Conservation (phyloP, 2,329 filamentous ascomycete genomes). For the Diaporthe humulicola region DNA sequence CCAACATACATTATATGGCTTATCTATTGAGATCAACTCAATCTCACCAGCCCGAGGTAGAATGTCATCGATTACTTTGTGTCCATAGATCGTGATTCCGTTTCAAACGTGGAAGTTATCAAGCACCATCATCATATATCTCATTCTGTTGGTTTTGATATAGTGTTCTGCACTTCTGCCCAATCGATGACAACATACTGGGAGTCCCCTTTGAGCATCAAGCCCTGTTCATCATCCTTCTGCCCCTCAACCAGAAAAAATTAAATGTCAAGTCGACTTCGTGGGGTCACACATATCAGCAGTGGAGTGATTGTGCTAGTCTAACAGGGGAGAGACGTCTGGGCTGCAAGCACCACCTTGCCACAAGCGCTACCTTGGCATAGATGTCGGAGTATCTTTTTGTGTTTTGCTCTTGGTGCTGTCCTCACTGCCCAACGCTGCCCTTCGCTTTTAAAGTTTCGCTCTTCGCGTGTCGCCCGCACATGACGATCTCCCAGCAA, state of each 20-base stretch:
- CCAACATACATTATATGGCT: too few relatives aligned
- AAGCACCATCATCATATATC: neutral
- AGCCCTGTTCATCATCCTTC: neutral
- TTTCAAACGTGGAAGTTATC: neutral
- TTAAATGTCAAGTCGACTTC: neutral
- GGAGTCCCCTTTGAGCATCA: neutral
- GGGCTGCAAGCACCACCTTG: constrained; percentile 11
- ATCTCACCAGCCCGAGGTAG: neutral
- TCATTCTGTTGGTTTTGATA: neutral
- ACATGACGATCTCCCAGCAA: neutral
- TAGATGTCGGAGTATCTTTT: constrained; percentile 14
- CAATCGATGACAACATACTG: neutral
- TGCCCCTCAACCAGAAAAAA: neutral
- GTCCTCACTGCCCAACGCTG: neutral
- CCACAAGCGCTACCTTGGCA: neutral
- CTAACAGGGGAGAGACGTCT: neutral
- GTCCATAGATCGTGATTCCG: neutral
- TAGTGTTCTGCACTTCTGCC: constrained; percentile 18
- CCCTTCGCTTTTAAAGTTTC: constrained; percentile 1
- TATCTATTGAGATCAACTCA: neutral
- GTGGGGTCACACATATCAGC: neutral
- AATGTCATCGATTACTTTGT: constrained; percentile 1
- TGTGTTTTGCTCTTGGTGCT: neutral
- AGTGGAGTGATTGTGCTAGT: neutral
- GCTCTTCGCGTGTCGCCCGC: constrained; percentile 2